Conservation (phyloP, 257 asterid species). For the Forsythia viridissima region DNA sequence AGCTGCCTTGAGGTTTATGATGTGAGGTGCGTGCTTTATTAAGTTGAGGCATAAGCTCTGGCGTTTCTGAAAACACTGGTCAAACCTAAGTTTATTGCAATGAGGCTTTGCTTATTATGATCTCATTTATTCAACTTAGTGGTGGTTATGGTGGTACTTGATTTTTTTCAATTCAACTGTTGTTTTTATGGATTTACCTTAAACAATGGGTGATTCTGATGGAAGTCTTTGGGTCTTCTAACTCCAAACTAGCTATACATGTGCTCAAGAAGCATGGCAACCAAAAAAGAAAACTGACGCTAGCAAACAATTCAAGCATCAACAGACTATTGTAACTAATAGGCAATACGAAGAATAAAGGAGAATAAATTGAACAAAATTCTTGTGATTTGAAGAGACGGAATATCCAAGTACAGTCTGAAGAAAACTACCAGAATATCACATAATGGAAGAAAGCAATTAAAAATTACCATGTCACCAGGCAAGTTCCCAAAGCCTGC, state of each 20-base stretch:
- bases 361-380: background rate
- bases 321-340: background rate
- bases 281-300: background rate
- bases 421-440: conserved; percentile 14
- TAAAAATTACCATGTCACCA: conserved; percentile 82
- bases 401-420: background rate
- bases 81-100: background rate
- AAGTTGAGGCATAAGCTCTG: background rate
- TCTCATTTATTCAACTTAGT: background rate
- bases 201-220: background rate
- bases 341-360: background rate
- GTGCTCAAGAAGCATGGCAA: background rate
- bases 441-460: conserved; percentile 15
- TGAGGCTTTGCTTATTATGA: background rate
- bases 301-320: background rate
- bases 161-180: background rate
- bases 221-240: background rate
- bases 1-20: background rate
- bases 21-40: background rate
- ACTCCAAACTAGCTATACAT: background rate
- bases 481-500: conserved; percentile 99
- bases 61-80: background rate
- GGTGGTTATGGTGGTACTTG: background rate
- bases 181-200: background rate
- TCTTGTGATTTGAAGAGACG: background rate